Evolutionary conservation across 176 grass and related monocot species (phyloP).

Genomic region (Rhipidocladum racemiflorum): DNA sequence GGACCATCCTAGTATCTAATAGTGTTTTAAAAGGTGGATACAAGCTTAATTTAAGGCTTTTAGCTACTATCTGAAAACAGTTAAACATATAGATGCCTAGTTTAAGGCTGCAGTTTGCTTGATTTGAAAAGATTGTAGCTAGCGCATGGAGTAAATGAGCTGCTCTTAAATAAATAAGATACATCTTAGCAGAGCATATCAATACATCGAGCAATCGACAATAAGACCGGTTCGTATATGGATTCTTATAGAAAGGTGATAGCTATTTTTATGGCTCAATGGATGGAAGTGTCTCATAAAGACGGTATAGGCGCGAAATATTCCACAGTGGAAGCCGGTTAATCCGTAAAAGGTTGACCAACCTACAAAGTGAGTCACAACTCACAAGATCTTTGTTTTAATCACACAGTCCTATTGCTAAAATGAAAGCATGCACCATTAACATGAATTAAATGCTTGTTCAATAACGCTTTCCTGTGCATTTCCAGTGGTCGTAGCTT

Average conservation of each 20-base stretch:
- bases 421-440: background rate
- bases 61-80: background rate
- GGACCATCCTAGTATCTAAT: background rate
- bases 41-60: background rate
- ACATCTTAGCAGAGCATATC: background rate
- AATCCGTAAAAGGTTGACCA: background rate
- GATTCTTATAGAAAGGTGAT: background rate
- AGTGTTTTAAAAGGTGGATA: background rate
- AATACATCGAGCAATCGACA: background rate
- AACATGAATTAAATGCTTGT: background rate
- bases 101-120: background rate
- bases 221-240: background rate
- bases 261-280: slow-evolving; percentile 9
- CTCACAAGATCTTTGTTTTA: background rate
- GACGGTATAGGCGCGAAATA: background rate
- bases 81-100: background rate
- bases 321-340: background rate
- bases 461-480: background rate
- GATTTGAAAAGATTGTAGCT: background rate
- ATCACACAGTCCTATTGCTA: background rate
- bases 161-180: background rate
- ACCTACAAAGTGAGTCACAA: background rate
- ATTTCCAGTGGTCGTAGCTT: background rate
- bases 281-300: slow-evolving; percentile 8
- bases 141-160: background rate